Base-by-base conservation (phyloP, 2,329 filamentous ascomycete species). In the Aspergillus quadrilineatus region DNA sequence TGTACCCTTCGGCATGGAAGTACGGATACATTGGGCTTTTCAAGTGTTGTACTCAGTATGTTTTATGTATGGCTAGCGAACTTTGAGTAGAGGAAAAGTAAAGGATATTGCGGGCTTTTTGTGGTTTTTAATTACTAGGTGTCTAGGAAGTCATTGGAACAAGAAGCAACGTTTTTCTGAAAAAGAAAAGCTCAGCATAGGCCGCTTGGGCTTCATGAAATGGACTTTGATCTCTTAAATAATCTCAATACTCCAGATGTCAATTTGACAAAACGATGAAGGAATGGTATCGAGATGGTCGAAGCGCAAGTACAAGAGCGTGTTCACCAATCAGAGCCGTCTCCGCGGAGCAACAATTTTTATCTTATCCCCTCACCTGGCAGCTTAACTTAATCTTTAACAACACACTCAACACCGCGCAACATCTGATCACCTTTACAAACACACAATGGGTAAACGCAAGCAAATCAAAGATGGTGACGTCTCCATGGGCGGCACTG, bases 371-470 rank as follows among this genome's bases (percentile, higher is more conserved):
- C 47, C 32, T 39, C 42, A 52, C 32, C 45, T 32, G 41, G 15
- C 34, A 22, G 22, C 22, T 22, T 46, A 39, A 29, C 26, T 39
- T 44, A 50, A 22, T 14, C 42, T 36, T 45, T 39, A 43, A 7
- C 22, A 28, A 9, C 36, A 10, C 29, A 48, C 22, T 41, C 22
- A 29, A 50, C 49, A 43, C 30, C 43, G 15, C 12, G 6, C 17
- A 37, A 9, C 17, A 17, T 22, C 17, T 10, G 22, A 22, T 22
- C 17, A 6, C 7, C 37, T 10, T 32, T 56, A 55, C 56, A 66
- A 63, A 66, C 39, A 63, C 62, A 76, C 57, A 57, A 82, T 82
- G 80, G 77, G 71, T 17, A 83, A 82, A 65, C 74, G 79, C 63
- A 82, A 82, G 66, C 76, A 79, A 53, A 67, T 72, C 58, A 75